Evolutionary conservation across 2,329 filamentous ascomycete genomes (phyloP).

Genomic region (Fusarium sublunatum): DNA sequence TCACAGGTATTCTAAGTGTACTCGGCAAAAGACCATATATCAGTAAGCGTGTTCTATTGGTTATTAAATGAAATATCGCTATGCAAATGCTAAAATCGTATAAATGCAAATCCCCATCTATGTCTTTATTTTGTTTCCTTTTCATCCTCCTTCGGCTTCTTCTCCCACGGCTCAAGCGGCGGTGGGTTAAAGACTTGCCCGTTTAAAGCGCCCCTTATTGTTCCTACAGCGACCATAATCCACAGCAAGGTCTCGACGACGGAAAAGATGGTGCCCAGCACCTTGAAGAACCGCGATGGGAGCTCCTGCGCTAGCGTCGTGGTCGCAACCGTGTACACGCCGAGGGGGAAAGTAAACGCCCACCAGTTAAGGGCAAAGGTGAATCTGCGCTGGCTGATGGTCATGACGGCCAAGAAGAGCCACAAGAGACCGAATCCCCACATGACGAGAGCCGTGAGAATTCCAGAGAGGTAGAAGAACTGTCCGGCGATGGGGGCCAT

Average conservation of each 20-base stretch:
- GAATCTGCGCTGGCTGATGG: slow-evolving; percentile 45
- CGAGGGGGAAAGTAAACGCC: slow-evolving; percentile 54
- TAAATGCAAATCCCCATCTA: neutral
- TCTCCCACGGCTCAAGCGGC: slow-evolving; percentile 7
- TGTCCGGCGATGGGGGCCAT: slow-evolving; percentile 62
- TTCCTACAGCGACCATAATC: slow-evolving; percentile 30
- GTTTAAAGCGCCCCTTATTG: slow-evolving; percentile 14
- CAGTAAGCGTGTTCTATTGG: no score
- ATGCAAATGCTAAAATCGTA: neutral
- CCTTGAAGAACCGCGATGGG: slow-evolving; percentile 48
- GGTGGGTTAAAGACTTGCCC: slow-evolving; percentile 23
- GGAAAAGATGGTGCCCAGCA: slow-evolving; percentile 43
- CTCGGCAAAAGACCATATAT: no score
- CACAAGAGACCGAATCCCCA: slow-evolving; percentile 52
- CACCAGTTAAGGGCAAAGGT: slow-evolving; percentile 56
- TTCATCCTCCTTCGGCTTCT: neutral
- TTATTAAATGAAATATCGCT: neutral
- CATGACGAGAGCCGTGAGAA: slow-evolving; percentile 50
- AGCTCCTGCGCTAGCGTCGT: slow-evolving; percentile 48
- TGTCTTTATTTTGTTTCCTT: neutral
- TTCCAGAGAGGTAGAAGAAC: slow-evolving; percentile 65
- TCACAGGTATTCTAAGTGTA: no score
- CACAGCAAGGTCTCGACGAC: slow-evolving; percentile 33
- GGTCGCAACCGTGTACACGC: slow-evolving; percentile 50
- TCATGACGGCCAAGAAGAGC: slow-evolving; percentile 49